A percentile compares a stretch with the other conserved stretches of the same genome.
phyloP scores from a whole-genome alignment of 2,329 filamentous ascomycete species.

The Arthrobotrys pseudoclavata region DNA sequence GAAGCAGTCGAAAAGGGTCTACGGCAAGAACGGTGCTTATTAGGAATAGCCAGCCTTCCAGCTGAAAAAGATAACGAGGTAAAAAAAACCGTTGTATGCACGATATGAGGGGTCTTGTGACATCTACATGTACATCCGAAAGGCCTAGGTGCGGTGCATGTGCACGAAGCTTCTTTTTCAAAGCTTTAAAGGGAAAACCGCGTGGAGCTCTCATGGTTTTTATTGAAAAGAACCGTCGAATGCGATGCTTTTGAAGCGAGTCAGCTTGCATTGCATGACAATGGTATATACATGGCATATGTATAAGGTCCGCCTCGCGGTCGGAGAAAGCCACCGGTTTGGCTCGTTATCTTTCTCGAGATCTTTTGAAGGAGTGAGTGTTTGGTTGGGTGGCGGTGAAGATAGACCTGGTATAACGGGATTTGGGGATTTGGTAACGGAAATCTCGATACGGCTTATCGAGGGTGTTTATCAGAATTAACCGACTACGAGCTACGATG shows the following conservation, averaged over 20 bases:
- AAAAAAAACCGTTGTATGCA: too few relatives aligned
- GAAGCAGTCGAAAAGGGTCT: not conserved
- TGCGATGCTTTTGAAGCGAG: constrained; percentile 25
- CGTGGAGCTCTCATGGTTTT: not conserved
- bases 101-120: constrained; percentile 6
- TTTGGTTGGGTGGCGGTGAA: too few relatives aligned
- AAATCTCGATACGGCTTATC: too few relatives aligned
- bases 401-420: too few relatives aligned
- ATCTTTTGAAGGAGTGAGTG: too few relatives aligned
- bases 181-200: too few relatives aligned
- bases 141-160: not conserved
- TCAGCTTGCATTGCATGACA: constrained; percentile 31
- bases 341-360: too few relatives aligned
- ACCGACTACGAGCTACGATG: too few relatives aligned
- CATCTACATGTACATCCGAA: not conserved
- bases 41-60: not conserved
- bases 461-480: too few relatives aligned
- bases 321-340: too few relatives aligned
- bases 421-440: too few relatives aligned
- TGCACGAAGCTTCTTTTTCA: not conserved
- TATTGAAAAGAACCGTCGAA: not conserved
- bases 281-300: not conserved
- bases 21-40: not conserved
- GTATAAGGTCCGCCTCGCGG: not conserved
- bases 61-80: constrained; percentile 5